phyloP scores from a whole-genome alignment of 108 stramenopile genomes.

The Schizochytrium sp. region DNA sequence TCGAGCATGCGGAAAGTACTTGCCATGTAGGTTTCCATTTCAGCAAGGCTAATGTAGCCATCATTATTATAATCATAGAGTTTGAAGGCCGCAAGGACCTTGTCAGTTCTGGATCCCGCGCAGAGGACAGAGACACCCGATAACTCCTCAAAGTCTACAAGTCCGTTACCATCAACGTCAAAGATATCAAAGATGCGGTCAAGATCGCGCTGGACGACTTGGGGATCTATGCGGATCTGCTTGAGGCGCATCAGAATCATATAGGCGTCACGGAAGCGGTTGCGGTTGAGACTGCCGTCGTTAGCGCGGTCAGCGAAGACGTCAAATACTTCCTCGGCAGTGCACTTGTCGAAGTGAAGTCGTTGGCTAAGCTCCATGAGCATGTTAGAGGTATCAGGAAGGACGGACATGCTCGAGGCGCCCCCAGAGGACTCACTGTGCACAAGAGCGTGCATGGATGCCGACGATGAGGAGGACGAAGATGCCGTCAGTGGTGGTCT shows the following conservation, averaged over 20 bases:
- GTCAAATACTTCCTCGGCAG: slow-evolving; percentile 23
- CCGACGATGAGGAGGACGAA: not conserved
- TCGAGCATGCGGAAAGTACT: not conserved
- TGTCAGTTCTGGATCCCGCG: slow-evolving; percentile 18
- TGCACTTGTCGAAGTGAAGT: slow-evolving; percentile 53
- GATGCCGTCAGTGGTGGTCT: not conserved
- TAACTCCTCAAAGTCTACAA: slow-evolving; percentile 66
- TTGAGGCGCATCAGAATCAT: slow-evolving; percentile 7
- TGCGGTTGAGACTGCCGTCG: slow-evolving; percentile 53
- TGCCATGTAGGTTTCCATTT: slow-evolving; percentile 41
- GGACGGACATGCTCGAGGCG: not conserved
- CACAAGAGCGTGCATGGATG: not conserved
- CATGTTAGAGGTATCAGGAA: not conserved
- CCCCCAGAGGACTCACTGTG: slow-evolving; percentile 19
- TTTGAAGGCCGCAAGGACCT: slow-evolving; percentile 31
- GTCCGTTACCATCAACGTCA: slow-evolving; percentile 43
- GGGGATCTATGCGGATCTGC: not conserved
- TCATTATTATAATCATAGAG: slow-evolving; percentile 50
- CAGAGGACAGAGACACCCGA: slow-evolving; percentile 64
- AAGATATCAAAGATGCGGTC: slow-evolving; percentile 59
- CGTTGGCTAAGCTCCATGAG: slow-evolving; percentile 24
- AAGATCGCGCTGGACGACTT: not conserved
- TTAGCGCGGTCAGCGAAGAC: slow-evolving; percentile 33
- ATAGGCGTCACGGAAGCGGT: slow-evolving; percentile 44
- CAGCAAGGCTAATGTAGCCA: slow-evolving; percentile 42